Evolutionary conservation across 177 flowering plant species (phyloP), one percentile per base, ranked within the genome.

Genomic region (Tripterygium wilfordii): DNA sequence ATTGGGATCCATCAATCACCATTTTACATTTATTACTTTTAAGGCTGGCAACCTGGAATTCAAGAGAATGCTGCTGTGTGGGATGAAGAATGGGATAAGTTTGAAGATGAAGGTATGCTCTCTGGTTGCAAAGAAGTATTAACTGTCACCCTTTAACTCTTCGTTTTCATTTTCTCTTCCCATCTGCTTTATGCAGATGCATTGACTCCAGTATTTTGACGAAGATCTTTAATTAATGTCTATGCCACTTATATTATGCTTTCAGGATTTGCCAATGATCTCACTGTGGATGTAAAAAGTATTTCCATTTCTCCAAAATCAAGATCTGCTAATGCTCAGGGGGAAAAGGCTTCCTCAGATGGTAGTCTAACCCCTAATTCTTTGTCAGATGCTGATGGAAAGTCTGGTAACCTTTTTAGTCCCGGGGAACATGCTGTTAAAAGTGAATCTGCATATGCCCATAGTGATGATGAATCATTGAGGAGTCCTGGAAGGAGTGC

Each of bases 31-130:
- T 32, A 12, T 29, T 49, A 28, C 35, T 37, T 53, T 29, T 18
- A 46, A 85, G 94, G 94, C 51, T 85, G 94, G 94, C 76, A 79
- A 65, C 68, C 72, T 64, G 77, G 75, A 40, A 57, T 65, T 59
- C 72, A 58, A 40, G 75, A 64, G 48, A 66, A 59, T 16, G 86
- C 96, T 42, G 84, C 91, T 59, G 70, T 71, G 54, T 92, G 98
- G 98, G 91, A 92, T 78, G 98, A 92, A 64, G 98, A 92, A 20
- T 92, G 97, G 97, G 98, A 92, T 67, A 92, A 92, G 54, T 92
- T 92, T 68, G 96, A 86, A 60, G 99, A 89, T 72, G 95, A 86
- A 79, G 97, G 99, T 80, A 61, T 62, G 45, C 9, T 6, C 26
- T 36, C 15, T 26, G 25, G 19, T 41, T 56, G 4, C 10, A n/a